Percentiles rank a stretch among this genome's conserved stretches.
Evolutionary conservation across 208 protist species (phyloP).

Genomic region (Trypanosoma scelopori): DNA sequence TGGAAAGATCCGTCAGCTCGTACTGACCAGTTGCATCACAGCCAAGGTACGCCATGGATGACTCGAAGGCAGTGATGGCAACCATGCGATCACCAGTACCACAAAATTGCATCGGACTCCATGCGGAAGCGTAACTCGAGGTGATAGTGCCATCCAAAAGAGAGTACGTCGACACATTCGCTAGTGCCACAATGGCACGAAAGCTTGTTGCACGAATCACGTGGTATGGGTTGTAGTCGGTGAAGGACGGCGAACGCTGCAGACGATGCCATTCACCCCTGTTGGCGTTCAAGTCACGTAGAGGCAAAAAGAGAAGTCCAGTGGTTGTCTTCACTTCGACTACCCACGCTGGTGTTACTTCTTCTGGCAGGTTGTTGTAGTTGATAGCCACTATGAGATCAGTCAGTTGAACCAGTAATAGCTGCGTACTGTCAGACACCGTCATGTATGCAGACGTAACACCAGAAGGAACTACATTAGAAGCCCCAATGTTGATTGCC

Average conservation of each 20-base stretch:
- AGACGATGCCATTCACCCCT: conserved; percentile 13
- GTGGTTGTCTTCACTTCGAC: not conserved
- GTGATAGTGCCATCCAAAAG: conserved; percentile 5
- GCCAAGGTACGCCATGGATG: conserved; percentile 10
- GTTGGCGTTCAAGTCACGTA: not conserved
- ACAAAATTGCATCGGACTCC: not conserved
- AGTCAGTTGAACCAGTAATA: conserved; percentile 14
- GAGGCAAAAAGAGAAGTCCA: conserved; percentile 15
- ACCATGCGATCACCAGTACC: conserved; percentile 1
- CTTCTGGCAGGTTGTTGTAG: conserved; percentile 4
- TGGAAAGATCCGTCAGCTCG: conserved; percentile 1
- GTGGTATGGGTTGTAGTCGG: conserved; percentile 30
- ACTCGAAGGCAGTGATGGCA: conserved; percentile 12
- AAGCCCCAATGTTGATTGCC: not conserved
- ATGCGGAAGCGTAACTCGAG: not conserved
- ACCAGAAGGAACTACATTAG: not conserved
- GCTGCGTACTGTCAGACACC: not conserved
- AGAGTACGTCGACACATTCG: not conserved
- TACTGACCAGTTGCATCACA: conserved; percentile 14
- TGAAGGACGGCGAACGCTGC: conserved; percentile 15
- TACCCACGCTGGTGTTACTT: not conserved
- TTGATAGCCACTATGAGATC: conserved; percentile 1
- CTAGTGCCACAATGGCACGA: not conserved
- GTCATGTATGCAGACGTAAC: conserved; percentile 18
- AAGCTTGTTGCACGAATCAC: conserved; percentile 12